phyloP scores from a whole-genome alignment of 2,329 filamentous ascomycete species.

The Aureobasidium leucospermi region DNA sequence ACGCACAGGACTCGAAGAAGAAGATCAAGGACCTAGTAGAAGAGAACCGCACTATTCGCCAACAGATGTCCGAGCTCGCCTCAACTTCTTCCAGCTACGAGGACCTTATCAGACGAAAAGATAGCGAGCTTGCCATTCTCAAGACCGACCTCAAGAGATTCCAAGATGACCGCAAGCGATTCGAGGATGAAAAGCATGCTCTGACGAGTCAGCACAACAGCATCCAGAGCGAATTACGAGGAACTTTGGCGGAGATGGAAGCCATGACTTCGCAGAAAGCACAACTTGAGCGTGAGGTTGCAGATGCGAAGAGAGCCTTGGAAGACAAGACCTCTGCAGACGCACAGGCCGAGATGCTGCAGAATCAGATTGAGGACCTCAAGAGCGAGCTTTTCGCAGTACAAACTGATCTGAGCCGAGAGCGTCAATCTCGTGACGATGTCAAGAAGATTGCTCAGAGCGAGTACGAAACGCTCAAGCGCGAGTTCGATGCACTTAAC shows the following conservation, averaged over 20 bases:
- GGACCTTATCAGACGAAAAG: slow-evolving; percentile 85
- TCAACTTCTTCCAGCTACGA: slow-evolving; percentile 92
- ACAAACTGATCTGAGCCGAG: slow-evolving; percentile 82
- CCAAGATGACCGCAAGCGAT: slow-evolving; percentile 68
- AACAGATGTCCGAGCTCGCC: slow-evolving; percentile 79
- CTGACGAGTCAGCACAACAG: slow-evolving; percentile 72
- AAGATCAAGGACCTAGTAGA: slow-evolving; percentile 69
- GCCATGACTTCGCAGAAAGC: slow-evolving; percentile 77
- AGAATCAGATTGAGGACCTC: slow-evolving; percentile 78
- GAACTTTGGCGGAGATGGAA: slow-evolving; percentile 81
- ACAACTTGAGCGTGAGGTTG: slow-evolving; percentile 80
- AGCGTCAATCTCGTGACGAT: slow-evolving; percentile 89
- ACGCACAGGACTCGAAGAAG: slow-evolving; percentile 64
- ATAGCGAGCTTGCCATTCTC: slow-evolving; percentile 81
- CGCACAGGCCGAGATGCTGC: slow-evolving; percentile 77
- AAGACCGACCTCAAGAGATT: slow-evolving; percentile 77
- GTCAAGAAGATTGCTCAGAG: slow-evolving; percentile 86
- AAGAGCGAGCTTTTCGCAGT: slow-evolving; percentile 78
- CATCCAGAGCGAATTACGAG: slow-evolving; percentile 66
- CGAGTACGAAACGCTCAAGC: slow-evolving; percentile 72
- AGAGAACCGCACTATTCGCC: slow-evolving; percentile 75
- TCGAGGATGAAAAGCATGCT: slow-evolving; percentile 70
- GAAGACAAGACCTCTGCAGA: slow-evolving; percentile 87
- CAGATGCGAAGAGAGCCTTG: slow-evolving; percentile 78
- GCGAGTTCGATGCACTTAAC: slow-evolving; percentile 79